phyloP scores from a whole-genome alignment of 371 early-diverging fungal genomes.

The Circinella minor region DNA sequence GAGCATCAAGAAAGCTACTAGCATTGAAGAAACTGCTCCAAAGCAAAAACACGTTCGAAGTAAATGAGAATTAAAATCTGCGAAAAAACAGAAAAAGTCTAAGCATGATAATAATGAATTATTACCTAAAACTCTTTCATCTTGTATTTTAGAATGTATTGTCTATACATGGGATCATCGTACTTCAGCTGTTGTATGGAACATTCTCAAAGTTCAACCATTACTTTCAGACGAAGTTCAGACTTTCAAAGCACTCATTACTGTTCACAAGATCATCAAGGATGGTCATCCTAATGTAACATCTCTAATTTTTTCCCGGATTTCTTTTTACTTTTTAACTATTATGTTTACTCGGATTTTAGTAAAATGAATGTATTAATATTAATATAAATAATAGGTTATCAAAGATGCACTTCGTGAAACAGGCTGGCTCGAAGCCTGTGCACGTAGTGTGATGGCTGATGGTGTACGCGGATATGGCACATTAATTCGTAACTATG shows the following conservation, averaged over 20 bases:
- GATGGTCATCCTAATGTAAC: slow-evolving; percentile 87
- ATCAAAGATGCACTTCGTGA: slow-evolving; percentile 80
- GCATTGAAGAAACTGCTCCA: slow-evolving; percentile 91
- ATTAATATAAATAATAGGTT: slow-evolving; percentile 46
- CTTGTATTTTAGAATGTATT: slow-evolving; percentile 66
- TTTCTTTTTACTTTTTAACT: not conserved
- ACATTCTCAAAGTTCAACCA: slow-evolving; percentile 84
- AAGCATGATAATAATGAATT: not conserved
- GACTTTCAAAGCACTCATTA: slow-evolving; percentile 94
- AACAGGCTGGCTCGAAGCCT: slow-evolving; percentile 68
- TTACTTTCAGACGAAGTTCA: slow-evolving; percentile 91
- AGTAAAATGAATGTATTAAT: not conserved
- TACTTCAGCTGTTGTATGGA: slow-evolving; percentile 87
- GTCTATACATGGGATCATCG: slow-evolving; percentile 96
- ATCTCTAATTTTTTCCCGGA: not conserved
- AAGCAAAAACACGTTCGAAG: slow-evolving; percentile 97
- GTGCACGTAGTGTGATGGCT: slow-evolving; percentile 66
- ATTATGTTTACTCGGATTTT: not conserved
- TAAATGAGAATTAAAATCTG: slow-evolving; percentile 35
- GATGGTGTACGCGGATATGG: slow-evolving; percentile 82
- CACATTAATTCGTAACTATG: slow-evolving; percentile 88
- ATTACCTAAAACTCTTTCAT: not conserved
- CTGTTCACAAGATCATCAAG: slow-evolving; percentile 94
- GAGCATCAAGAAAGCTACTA: slow-evolving; percentile 92
- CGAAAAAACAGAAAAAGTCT: not conserved